Percentiles rank a stretch among this genome's conserved stretches.
These are phyloP conservation scores for Barnettozyma sucrosica DNA, from an alignment of 805 yeast species.

Conservation along the genomic window DNA sequence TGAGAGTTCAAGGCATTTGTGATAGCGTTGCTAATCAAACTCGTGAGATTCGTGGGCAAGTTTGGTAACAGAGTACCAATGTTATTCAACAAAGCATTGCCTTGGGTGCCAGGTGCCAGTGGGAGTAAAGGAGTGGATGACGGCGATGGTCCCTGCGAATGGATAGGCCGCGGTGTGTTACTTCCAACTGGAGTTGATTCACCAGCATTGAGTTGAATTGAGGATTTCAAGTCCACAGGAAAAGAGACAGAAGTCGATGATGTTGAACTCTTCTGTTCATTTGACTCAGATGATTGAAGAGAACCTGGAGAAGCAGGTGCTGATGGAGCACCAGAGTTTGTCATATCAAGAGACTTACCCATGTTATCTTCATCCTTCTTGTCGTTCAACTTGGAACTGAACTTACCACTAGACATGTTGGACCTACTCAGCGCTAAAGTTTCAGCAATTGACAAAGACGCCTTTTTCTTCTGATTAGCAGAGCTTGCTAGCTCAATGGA, in stretches of 20 bases:
- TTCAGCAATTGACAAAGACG: slow-evolving; percentile 49
- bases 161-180: neutral
- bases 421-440: slow-evolving; percentile 51
- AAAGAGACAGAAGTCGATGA: neutral
- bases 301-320: neutral
- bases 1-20: slow-evolving; percentile 18
- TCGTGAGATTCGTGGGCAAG: slow-evolving; percentile 20
- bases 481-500: slow-evolving; percentile 24
- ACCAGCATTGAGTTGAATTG: neutral
- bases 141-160: neutral
- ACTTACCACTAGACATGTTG: slow-evolving; percentile 33
- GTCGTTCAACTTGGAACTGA: slow-evolving; percentile 22
- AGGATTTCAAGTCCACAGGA: neutral
- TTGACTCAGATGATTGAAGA: neutral
- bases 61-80: slow-evolving; percentile 21
- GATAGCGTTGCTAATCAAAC: slow-evolving; percentile 22
- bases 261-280: neutral
- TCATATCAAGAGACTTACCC: neutral
- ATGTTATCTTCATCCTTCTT: slow-evolving; percentile 5
- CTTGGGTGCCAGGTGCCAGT: slow-evolving; percentile 16
- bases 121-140: slow-evolving; percentile 5
- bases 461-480: slow-evolving; percentile 21
- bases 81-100: slow-evolving; percentile 16
- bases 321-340: neutral
- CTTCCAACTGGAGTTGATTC: neutral